Base-by-base conservation (phyloP, 805 yeast genomes). In the Candida anglica region DNA sequence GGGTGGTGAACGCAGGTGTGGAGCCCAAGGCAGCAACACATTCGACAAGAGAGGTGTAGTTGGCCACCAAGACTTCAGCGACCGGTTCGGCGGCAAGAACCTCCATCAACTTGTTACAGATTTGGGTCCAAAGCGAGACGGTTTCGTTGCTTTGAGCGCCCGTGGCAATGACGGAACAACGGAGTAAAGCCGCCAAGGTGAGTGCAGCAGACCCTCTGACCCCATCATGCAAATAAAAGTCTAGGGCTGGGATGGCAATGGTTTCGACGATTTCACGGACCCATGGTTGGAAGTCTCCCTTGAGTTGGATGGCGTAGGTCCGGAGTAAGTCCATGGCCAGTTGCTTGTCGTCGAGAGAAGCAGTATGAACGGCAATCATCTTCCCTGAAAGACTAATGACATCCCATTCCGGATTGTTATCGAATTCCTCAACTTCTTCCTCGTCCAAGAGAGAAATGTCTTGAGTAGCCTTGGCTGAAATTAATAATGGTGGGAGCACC, bases 351-450 rank as follows among this genome's bases (percentile, higher is more conserved):
- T 93, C 98, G 39, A 93, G 70, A n/a, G 86, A 69, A 9, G 96
- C 87, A 3, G 97, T 89, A 54, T 91, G 95, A 33, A 93, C 87
- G 15, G 97, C 98, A 50, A 93, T 78, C 51, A 86, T 89, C 58
- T 87, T 89, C 34, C 98, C 98, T 19, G 86, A 79, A 28, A 89
- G 67, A 46, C 87, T 87, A 35, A 93, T 80, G 29, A 93, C 93
- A 52, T 93, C 98, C 93, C 96, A 93, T 41, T 88, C 96, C 34
- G 88, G 94, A 48, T 86, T 85, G 50, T 79, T 81, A 47, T 79
- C 83, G 43, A 77, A 77, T 44, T 85, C 86, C 31, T 85, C 93
- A 19, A 79, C 74, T 37, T 94, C 95, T 39, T 82, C 89, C 44
- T 89, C 96, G 47, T 91, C 98, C 34, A 93, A 75, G 29, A 93